Conservation (phyloP, 176 grass and related monocot genomes). For the Secale cereale region DNA sequence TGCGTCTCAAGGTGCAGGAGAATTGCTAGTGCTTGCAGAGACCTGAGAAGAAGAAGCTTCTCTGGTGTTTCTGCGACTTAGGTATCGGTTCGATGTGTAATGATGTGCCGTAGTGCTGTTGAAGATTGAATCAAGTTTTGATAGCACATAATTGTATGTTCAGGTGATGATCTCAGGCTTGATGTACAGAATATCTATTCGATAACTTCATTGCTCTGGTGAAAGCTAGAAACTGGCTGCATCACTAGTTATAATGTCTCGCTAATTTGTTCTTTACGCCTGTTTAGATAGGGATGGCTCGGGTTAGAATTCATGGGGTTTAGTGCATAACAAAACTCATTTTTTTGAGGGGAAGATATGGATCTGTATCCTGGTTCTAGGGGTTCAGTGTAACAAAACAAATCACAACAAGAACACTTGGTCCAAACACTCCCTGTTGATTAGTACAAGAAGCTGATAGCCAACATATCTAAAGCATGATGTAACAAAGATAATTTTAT, state of each 20-base stretch:
- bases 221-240: constrained; percentile 17
- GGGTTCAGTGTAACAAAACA: background rate
- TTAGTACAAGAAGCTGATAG: background rate
- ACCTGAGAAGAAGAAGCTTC: constrained; percentile 45
- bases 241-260: background rate
- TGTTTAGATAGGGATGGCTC: background rate
- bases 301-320: background rate
- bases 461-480: background rate
- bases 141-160: constrained; percentile 36
- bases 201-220: constrained; percentile 26
- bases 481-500: background rate
- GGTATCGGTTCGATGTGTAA: constrained; percentile 32
- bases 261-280: background rate
- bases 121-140: constrained; percentile 31
- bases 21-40: constrained; percentile 33
- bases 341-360: background rate
- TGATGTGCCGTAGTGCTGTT: constrained; percentile 25
- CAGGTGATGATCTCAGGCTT: constrained; percentile 34
- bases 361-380: background rate
- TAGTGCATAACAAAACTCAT: background rate
- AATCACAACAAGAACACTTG: background rate
- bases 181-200: constrained; percentile 58
- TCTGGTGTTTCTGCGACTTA: constrained; percentile 42
- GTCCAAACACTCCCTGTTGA: background rate
- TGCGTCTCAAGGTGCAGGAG: constrained; percentile 24